Percentiles rank a stretch among this genome's conserved stretches.
phyloP scores from a whole-genome alignment of 148 eudicot genomes.

The Rhododendron simsii region DNA sequence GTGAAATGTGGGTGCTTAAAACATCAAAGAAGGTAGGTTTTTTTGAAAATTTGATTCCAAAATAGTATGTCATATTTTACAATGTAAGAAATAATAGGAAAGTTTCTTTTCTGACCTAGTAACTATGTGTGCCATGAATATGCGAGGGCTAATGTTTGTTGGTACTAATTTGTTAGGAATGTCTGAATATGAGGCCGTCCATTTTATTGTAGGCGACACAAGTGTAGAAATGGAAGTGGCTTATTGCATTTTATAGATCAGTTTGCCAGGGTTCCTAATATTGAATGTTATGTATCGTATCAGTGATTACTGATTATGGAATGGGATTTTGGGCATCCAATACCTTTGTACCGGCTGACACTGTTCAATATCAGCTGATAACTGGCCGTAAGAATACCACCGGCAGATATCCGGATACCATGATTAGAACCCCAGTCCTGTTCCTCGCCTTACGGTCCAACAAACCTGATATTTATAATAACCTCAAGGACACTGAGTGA shows the following conservation, averaged over 20 bases:
- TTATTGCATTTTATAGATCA: background rate
- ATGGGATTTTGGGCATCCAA: background rate
- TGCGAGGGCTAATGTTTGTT: background rate
- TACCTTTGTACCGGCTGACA: background rate
- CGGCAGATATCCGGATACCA: background rate
- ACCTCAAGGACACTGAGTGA: background rate
- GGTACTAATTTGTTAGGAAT: background rate
- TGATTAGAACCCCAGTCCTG: background rate
- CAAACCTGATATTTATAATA: background rate
- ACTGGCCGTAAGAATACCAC: background rate
- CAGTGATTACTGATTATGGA: background rate
- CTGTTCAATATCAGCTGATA: background rate
- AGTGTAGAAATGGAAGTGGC: background rate
- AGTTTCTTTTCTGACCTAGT: background rate
- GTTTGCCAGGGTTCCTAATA: background rate
- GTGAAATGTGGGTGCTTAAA: background rate
- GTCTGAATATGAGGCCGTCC: background rate
- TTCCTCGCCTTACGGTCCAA: background rate
- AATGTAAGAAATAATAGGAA: background rate
- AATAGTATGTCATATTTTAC: background rate
- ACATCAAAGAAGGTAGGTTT: background rate
- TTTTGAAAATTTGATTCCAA: background rate
- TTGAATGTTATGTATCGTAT: background rate
- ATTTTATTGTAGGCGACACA: background rate
- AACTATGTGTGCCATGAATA: background rate